Evolutionary conservation across 139 green algal genomes (phyloP).

Genomic region (Mychonastes homosphaera): DNA sequence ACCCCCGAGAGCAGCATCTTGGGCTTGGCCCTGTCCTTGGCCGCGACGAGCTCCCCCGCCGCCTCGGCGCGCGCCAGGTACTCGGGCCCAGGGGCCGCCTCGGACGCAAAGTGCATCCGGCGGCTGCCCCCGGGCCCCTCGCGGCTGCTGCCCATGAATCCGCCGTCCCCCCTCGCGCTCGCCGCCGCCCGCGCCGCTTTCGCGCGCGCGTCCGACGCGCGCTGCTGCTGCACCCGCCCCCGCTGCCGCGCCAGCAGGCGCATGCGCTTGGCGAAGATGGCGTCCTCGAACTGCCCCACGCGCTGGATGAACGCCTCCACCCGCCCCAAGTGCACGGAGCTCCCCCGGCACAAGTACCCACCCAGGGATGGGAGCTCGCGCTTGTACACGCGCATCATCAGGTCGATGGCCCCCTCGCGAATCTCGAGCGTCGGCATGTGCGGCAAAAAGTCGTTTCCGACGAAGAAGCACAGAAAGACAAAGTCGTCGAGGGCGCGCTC

Average conservation of each 20-base stretch:
- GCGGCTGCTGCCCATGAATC: background rate
- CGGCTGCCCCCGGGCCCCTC: background rate
- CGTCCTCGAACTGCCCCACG: slow-evolving; percentile 75
- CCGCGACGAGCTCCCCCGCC: slow-evolving; percentile 6
- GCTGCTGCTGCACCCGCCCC: slow-evolving; percentile 12
- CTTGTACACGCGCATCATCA: slow-evolving; percentile 88
- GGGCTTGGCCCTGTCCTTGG: slow-evolving; percentile 7
- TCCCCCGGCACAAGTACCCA: slow-evolving; percentile 72
- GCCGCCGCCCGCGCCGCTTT: background rate
- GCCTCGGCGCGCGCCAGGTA: slow-evolving; percentile 5
- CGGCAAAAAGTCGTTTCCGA: slow-evolving; percentile 98
- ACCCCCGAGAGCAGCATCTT: slow-evolving; percentile 1
- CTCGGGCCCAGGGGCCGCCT: slow-evolving; percentile 14
- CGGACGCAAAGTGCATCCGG: slow-evolving; percentile 29
- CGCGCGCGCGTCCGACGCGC: background rate
- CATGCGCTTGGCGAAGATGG: slow-evolving; percentile 89
- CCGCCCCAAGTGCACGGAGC: slow-evolving; percentile 60
- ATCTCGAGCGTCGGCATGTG: slow-evolving; percentile 99
- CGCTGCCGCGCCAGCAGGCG: slow-evolving; percentile 34
- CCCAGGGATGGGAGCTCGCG: slow-evolving; percentile 65
- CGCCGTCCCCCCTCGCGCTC: slow-evolving; percentile 1
- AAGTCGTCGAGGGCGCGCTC: slow-evolving; percentile 81
- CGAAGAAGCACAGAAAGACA: slow-evolving; percentile 99
- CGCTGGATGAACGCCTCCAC: slow-evolving; percentile 87
- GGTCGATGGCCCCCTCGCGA: slow-evolving; percentile 77